Conservation (phyloP, 2,329 filamentous ascomycete genomes). For the Falciphora oryzae region DNA sequence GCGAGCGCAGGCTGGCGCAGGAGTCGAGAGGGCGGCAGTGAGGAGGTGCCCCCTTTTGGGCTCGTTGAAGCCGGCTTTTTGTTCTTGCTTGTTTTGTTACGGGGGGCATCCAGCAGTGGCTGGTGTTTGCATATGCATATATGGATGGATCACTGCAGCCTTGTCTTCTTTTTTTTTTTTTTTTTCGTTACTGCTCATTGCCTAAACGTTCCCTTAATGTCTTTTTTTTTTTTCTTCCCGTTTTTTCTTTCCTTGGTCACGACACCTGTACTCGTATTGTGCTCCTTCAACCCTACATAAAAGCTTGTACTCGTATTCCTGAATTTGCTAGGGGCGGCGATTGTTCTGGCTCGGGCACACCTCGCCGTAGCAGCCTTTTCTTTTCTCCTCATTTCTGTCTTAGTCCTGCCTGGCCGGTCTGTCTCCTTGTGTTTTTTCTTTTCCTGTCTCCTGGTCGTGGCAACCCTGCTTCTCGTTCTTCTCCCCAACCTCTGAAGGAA, state of each 20-base stretch:
- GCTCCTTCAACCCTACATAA: not conserved
- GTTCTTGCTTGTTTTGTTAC: not conserved
- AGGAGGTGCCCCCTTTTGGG: not conserved
- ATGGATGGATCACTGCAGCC: not conserved
- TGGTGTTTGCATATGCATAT: not conserved
- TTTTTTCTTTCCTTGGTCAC: not conserved
- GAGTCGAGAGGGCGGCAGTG: conserved; percentile 8
- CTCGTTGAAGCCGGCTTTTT: not conserved
- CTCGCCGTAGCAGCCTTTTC: not conserved
- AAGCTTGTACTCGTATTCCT: no score
- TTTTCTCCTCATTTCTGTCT: not conserved
- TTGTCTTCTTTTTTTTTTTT: conserved; percentile 3
- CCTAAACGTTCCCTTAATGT: not conserved
- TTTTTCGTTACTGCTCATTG: not conserved
- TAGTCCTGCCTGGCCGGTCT: not conserved
- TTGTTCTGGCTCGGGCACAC: no score
- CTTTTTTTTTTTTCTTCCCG: not conserved
- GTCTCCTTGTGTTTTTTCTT: not conserved
- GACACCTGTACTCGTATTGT: not conserved
- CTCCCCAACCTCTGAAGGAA: no score
- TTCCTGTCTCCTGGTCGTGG: no score
- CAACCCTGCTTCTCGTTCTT: no score
- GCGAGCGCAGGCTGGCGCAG: not conserved
- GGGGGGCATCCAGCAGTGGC: not conserved
- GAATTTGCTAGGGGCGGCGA: no score